Percentiles rank a stretch among this genome's conserved stretches.
These are phyloP conservation scores for Stachybotrys elegans DNA, from an alignment of 2,329 filamentous ascomycete species.

Conservation along the genomic window DNA sequence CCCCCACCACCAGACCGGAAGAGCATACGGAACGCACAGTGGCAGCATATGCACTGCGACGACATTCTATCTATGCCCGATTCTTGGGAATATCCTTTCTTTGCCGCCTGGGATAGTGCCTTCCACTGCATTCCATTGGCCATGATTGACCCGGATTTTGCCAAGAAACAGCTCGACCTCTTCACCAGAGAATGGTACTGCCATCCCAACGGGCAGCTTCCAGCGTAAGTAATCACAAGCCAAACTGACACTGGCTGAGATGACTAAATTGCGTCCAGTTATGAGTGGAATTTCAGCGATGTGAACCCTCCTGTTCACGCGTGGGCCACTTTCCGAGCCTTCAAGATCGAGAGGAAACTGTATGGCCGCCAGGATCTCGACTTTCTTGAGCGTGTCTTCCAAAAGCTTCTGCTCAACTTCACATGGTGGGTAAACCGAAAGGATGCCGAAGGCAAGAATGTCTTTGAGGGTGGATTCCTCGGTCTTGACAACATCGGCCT, in stretches of 20 bases:
- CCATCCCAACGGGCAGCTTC: slow-evolving; percentile 92
- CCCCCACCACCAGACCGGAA: slow-evolving; percentile 79
- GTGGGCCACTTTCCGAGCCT: slow-evolving; percentile 90
- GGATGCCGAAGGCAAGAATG: slow-evolving; percentile 89
- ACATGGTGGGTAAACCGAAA: slow-evolving; percentile 99
- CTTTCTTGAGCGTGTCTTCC: slow-evolving; percentile 93
- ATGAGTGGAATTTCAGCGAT: slow-evolving; percentile 97
- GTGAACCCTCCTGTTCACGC: slow-evolving; percentile 96
- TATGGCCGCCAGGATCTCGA: slow-evolving; percentile 93
- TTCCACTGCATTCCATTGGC: slow-evolving; percentile 95
- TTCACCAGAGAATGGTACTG: slow-evolving; percentile 99
- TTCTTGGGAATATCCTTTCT: slow-evolving; percentile 98
- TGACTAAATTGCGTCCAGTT: slow-evolving; percentile 33
- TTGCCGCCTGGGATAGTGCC: slow-evolving; percentile 93
- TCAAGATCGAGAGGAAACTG: slow-evolving; percentile 98
- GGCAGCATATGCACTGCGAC: slow-evolving; percentile 93
- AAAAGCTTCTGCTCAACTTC: slow-evolving; percentile 92
- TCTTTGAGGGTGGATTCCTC: slow-evolving; percentile 94
- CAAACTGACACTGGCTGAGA: background rate
- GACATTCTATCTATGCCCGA: slow-evolving; percentile 97
- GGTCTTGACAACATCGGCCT: slow-evolving; percentile 95
- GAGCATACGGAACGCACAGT: slow-evolving; percentile 76
- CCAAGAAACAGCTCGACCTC: slow-evolving; percentile 94
- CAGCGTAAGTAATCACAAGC: slow-evolving; percentile 54
- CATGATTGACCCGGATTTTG: slow-evolving; percentile 97